phyloP scores from a whole-genome alignment of 495 filamentous ascomycete genomes.

The Lophium mytilinum region DNA sequence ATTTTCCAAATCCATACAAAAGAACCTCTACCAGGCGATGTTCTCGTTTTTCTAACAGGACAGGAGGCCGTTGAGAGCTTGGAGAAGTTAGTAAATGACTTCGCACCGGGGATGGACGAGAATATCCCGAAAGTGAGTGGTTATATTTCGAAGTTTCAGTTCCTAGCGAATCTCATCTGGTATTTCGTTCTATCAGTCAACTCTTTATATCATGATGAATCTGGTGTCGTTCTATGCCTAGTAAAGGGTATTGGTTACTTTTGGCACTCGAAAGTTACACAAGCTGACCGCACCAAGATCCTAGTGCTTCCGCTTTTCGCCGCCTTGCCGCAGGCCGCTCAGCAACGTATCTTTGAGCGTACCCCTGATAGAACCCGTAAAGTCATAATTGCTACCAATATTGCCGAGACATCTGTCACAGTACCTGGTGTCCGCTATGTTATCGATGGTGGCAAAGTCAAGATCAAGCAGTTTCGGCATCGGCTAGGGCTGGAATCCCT shows the following conservation, averaged over 20 bases:
- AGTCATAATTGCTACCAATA: slow-evolving; percentile 88
- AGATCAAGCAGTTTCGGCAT: slow-evolving; percentile 84
- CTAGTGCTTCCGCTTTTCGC: slow-evolving; percentile 65
- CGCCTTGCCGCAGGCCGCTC: slow-evolving; percentile 63
- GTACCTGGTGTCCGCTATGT: slow-evolving; percentile 89
- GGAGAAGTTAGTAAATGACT: slow-evolving; percentile 72
- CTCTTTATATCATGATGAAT: too few relatives aligned
- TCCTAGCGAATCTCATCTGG: too few relatives aligned
- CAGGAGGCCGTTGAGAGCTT: slow-evolving; percentile 86
- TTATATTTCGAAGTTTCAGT: too few relatives aligned
- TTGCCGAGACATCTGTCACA: slow-evolving; percentile 95
- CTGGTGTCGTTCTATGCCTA: too few relatives aligned
- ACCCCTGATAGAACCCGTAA: slow-evolving; percentile 72
- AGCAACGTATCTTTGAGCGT: slow-evolving; percentile 77
- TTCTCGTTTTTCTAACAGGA: slow-evolving; percentile 87
- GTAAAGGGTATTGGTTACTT: too few relatives aligned
- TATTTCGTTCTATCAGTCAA: slow-evolving; percentile 23
- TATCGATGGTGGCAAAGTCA: slow-evolving; percentile 88
- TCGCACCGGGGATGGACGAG: slow-evolving; percentile 58
- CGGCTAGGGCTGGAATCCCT: slow-evolving; percentile 84
- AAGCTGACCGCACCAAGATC: slow-evolving; percentile 35
- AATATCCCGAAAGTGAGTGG: slow-evolving; percentile 59
- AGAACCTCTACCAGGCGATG: slow-evolving; percentile 86
- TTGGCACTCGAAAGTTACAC: too few relatives aligned
- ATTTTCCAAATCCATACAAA: slow-evolving; percentile 86